These are phyloP conservation scores for Fomitopsis pinicola DNA, from an alignment of 1,284 basidiomycete species.

Conservation along the genomic window DNA sequence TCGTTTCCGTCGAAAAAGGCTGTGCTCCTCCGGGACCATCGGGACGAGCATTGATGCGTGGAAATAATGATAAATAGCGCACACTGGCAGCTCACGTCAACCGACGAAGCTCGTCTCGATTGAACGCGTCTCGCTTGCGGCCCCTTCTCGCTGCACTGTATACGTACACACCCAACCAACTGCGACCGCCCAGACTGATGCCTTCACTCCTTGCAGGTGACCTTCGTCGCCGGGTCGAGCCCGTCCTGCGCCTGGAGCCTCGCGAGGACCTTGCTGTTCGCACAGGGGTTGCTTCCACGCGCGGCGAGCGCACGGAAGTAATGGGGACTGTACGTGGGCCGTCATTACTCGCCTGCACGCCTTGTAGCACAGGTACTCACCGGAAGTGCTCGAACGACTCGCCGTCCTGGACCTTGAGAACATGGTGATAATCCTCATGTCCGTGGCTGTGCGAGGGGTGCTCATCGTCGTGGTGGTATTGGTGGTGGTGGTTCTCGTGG, in stretches of 20 bases:
- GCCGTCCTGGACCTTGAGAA: neutral
- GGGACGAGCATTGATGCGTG: too few species aligned
- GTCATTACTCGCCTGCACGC: neutral
- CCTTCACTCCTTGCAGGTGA: neutral
- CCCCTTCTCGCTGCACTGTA: neutral
- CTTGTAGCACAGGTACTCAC: neutral
- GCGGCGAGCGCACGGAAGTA: neutral
- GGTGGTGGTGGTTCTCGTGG: neutral
- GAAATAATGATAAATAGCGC: too few species aligned
- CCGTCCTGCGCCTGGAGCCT: neutral
- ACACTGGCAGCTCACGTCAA: too few species aligned
- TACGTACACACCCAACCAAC: neutral
- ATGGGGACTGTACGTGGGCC: neutral
- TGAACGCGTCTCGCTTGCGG: neutral
- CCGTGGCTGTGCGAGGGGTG: neutral
- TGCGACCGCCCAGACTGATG: neutral
- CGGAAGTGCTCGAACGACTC: neutral
- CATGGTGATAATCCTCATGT: neutral
- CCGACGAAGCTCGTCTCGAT: too few species aligned
- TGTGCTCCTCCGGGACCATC: too few species aligned
- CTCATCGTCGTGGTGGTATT: neutral
- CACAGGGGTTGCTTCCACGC: neutral
- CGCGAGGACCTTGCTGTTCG: neutral
- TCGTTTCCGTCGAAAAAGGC: too few species aligned
- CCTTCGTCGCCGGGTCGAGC: neutral